Evolutionary conservation across 139 green algal genomes (phyloP).

Genomic region (Chlamydomonas schloesseri): DNA sequence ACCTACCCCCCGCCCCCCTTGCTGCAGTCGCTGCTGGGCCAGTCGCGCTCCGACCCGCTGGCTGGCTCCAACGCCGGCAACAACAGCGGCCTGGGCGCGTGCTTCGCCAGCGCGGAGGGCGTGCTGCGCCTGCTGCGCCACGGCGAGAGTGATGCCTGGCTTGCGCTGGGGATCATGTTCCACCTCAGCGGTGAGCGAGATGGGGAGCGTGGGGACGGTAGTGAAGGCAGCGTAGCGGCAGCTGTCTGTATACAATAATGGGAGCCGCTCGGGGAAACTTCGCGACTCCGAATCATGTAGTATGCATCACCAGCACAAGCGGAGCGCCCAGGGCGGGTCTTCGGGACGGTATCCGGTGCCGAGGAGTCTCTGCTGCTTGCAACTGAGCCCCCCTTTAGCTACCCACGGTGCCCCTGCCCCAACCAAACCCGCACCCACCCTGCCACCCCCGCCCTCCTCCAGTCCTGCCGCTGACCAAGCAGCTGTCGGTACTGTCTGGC

Average conservation of each 20-base stretch:
- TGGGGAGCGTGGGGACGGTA: too few species aligned
- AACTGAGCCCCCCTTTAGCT: too few species aligned
- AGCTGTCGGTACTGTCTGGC: conserved; percentile 88
- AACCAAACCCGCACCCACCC: background rate
- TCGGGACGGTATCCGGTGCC: too few species aligned
- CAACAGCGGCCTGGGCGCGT: background rate
- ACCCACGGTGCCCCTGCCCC: too few species aligned
- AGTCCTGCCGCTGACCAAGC: conserved; percentile 70
- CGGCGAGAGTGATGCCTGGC: conserved; percentile 93
- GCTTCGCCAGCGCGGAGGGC: conserved; percentile 15
- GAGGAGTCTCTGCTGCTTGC: too few species aligned
- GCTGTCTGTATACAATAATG: background rate
- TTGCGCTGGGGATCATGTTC: conserved; percentile 88
- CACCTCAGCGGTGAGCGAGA: conserved; percentile 72
- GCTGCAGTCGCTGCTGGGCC: conserved; percentile 72
- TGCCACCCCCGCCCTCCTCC: background rate
- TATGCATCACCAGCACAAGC: too few species aligned
- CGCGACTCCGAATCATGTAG: too few species aligned
- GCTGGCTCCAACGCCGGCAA: too few species aligned
- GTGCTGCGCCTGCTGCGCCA: conserved; percentile 84
- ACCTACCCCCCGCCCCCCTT: too few species aligned
- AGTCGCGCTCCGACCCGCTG: conserved; percentile 74
- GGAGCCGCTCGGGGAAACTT: too few species aligned
- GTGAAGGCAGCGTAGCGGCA: too few species aligned
- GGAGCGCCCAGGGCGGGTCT: too few species aligned